phyloP scores from a whole-genome alignment of 768 basidiomycete genomes.

The Auriculariales sp. region DNA sequence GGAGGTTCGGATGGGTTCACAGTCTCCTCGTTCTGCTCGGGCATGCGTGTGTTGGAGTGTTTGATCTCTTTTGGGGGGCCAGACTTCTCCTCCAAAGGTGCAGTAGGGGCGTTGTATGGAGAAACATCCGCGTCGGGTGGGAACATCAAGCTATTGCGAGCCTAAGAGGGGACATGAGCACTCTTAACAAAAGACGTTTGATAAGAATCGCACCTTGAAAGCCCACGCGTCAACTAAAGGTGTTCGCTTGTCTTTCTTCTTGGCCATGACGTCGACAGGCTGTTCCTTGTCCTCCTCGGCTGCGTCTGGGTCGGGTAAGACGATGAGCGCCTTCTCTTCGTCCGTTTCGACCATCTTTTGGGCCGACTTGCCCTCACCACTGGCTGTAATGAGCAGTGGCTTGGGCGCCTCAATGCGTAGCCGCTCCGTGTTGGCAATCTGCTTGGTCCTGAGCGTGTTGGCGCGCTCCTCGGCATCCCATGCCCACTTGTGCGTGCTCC shows the following conservation, averaged over 20 bases:
- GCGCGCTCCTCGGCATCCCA: constrained; percentile 84
- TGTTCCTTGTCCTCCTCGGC: constrained; percentile 13
- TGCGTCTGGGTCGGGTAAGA: constrained; percentile 9
- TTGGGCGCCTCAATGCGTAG: constrained; percentile 55
- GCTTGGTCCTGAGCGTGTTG: constrained; percentile 45
- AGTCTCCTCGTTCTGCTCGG: constrained; percentile 45
- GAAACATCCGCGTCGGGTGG: constrained; percentile 79
- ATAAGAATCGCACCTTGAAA: constrained; percentile 43
- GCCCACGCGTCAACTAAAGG: constrained; percentile 72
- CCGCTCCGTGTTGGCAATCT: constrained; percentile 53
- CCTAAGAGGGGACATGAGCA: constrained; percentile 28
- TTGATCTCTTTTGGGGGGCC: constrained; percentile 50
- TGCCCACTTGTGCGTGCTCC: constrained; percentile 81
- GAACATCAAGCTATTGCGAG: constrained; percentile 93
- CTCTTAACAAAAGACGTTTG: neutral
- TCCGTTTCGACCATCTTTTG: constrained; percentile 8
- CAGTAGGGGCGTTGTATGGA: constrained; percentile 43
- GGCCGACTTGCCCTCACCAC: constrained; percentile 9
- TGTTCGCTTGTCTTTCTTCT: constrained; percentile 52
- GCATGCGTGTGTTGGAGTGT: constrained; percentile 69
- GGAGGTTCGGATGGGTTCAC: constrained; percentile 42
- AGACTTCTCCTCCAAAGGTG: constrained; percentile 11
- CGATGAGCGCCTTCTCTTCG: constrained; percentile 4
- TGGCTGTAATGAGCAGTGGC: constrained; percentile 38
- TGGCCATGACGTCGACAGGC: constrained; percentile 64